A percentile compares a stretch with the other conserved stretches of the same genome.
Evolutionary conservation across 192 early-diverging fungal genomes (phyloP).

Genomic region (Obelidium mucronatum): DNA sequence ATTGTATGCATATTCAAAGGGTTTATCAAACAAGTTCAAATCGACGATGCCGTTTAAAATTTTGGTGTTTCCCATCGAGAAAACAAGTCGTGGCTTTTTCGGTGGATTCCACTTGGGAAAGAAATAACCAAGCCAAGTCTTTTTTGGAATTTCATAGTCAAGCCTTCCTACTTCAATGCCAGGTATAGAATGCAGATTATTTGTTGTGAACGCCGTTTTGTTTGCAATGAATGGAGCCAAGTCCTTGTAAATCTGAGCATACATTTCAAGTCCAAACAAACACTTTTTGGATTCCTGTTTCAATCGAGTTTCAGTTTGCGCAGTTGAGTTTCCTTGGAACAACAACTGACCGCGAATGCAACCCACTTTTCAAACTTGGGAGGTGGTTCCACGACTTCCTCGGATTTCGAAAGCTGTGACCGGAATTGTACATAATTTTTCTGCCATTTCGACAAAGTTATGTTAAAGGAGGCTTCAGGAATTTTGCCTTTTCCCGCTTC

Average conservation of each 20-base stretch:
- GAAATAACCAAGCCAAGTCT: not conserved
- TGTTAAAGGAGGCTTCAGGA: no score
- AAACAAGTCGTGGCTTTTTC: not conserved
- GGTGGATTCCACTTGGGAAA: not conserved
- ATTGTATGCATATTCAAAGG: constrained; percentile 3
- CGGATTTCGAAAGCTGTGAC: not conserved
- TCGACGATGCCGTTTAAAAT: not conserved
- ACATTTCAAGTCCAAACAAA: constrained; percentile 7
- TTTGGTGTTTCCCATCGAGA: not conserved
- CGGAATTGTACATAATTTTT: no score
- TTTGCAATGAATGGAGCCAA: not conserved
- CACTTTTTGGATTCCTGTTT: constrained; percentile 4
- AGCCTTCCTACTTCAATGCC: not conserved
- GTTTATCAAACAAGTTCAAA: not conserved
- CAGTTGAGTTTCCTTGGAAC: no score
- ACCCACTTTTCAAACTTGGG: constrained; percentile 11
- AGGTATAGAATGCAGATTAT: not conserved
- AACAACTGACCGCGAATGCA: not conserved
- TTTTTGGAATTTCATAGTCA: not conserved
- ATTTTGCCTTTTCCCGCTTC: no score
- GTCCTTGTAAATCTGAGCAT: constrained; percentile 28
- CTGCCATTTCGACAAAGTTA: no score
- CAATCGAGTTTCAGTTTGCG: no score
- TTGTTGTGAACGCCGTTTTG: not conserved
- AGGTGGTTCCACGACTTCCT: not conserved